These are phyloP conservation scores for Eucalyptus camaldulensis DNA, from an alignment of 345 rosid species.

Conservation along the genomic window DNA sequence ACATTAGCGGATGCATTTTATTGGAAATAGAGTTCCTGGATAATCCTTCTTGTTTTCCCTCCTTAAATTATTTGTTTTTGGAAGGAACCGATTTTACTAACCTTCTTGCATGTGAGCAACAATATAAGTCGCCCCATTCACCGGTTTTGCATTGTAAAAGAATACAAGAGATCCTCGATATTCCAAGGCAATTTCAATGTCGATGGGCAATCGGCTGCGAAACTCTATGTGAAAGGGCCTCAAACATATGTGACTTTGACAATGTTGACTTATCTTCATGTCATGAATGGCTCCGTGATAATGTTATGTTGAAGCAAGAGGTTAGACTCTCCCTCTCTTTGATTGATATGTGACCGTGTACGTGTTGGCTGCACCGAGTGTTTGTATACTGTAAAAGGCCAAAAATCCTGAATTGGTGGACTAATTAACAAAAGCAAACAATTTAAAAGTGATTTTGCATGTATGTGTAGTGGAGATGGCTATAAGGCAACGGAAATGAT, in stretches of 20 bases:
- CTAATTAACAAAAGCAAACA: neutral
- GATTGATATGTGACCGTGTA: rapidly evolving
- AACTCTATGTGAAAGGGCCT: neutral
- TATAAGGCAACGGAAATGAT: neutral
- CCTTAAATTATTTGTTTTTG: rapidly evolving
- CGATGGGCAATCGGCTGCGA: neutral
- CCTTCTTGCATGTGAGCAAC: neutral
- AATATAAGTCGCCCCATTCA: too few relatives aligned
- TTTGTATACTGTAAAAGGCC: neutral
- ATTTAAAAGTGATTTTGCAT: neutral
- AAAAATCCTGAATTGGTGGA: neutral
- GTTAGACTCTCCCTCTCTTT: neutral
- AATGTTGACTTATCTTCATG: rapidly evolving
- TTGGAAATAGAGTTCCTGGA: neutral
- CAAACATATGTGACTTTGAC: rapidly evolving
- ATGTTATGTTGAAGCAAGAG: too few relatives aligned
- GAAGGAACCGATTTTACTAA: neutral
- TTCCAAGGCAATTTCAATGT: neutral
- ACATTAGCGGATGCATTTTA: rapidly evolving
- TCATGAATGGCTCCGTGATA: rapidly evolving
- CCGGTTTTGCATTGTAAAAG: neutral
- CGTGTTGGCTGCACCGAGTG: neutral
- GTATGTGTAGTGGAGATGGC: neutral
- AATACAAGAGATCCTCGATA: neutral
- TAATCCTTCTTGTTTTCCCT: neutral